Base-by-base conservation (phyloP, 371 early-diverging fungal genomes). In the Syncephalastrum contaminatum region DNA sequence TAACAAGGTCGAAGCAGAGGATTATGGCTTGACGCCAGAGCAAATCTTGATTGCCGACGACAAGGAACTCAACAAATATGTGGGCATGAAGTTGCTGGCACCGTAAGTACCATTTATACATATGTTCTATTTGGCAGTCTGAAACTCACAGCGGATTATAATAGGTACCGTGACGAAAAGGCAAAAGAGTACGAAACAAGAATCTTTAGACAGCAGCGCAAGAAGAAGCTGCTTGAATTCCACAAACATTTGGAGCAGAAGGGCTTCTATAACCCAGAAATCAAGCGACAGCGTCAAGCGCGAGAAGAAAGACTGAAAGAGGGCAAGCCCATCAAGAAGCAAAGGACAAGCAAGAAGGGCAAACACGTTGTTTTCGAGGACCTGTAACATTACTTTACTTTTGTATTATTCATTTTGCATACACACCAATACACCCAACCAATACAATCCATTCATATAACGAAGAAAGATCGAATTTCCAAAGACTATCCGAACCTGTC, bases 41-140 rank as follows among this genome's bases (percentile, higher is more conserved):
- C 96, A 97, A 51, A 93, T 98, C 25, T 63, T 98, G 48, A 56
- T 88, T 56, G 96, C 96, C 2, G 94, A 95, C 61, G 98, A 98
- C 48, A 74, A 83, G 43, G 90, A 90, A 49, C 77, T 98, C 44
- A 94, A 95, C 77, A 84, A 88, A 56, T 84, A 86, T 48, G 73
- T 94, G 7, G 87, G 93, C 15, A 75, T 97, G 45, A 95, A 94
- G 77, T 82, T 82, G 64, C 60, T 97, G 44, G 97, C 96, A 16
- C 90, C 98, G 58, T 94, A 88, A 72, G 77, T 86, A 43, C 7
- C 18, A 54, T 15, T 15, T 19, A 18, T 24, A 20, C 6, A 10
- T 6, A 43, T 25, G 3, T 0, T 10, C 6, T 40, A 7, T 22
- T 22, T 44, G 27, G 3, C 39, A 24, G 25, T 25, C 5, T 12